Base-by-base conservation (phyloP, 1,139 yeast species). In the Hyphopichia wangnamkhiaoensis region DNA sequence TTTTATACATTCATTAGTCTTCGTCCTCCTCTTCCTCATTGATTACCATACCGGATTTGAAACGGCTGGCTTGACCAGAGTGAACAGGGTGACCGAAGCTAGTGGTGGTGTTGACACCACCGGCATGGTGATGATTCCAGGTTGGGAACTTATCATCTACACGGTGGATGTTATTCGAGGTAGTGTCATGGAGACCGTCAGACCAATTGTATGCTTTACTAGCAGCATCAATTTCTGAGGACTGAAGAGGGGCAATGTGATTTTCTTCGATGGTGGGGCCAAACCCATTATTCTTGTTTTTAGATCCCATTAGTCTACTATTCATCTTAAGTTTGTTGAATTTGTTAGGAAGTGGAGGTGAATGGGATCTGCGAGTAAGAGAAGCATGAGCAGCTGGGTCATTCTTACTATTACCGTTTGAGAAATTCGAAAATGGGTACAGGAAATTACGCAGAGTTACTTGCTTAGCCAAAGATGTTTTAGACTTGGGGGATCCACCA, bases 311-410 rank as follows among this genome's bases (percentile, higher is more conserved):
- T 14, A 12, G 24, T 33, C 35, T 33, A 18, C 25, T 13, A 25
- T 28, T 19, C 28, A 21, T 24, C 17, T 35, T 35, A 13, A 35
- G 18, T 15, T 19, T 49, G 36, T 45, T 51, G 33, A 51, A 49
- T 34, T 59, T 62, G 20, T 53, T 54, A 12, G 64, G 57, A 8
- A 66, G 53, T 4, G 74, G 74, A 2, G 75, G 72, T 1, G 72
- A 66, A 33, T 59, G 60, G 2, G 72, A 54, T 33, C 74, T 43
- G 6, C 23, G 28, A 3, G 18, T 24, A 48, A 34, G 17, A 38
- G 38, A 5, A 17, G n/a, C 26, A 37, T 21, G 38, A 15, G 26
- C 39, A 37, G 15, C 32, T 27, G 5, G n/a, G 14, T 28, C 18
- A 25, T 19, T 25, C 6, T 26, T 25, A 5, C 14, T 19, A 19